Base-by-base conservation (phyloP, 192 early-diverging fungal species). In the Cladochytrium replicatum region DNA sequence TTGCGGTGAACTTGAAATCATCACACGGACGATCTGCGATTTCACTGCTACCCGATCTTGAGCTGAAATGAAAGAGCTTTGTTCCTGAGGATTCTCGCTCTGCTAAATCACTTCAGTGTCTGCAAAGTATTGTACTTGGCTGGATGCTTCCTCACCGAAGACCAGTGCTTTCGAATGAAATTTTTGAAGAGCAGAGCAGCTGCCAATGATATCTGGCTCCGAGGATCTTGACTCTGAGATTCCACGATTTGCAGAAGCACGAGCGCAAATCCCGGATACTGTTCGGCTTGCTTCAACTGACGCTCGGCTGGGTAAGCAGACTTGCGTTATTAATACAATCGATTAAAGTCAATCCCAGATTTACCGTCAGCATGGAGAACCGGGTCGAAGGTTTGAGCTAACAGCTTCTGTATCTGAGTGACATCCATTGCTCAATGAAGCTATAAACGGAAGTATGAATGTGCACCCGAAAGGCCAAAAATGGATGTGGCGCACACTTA, bases 171-270 rank as follows among this genome's bases (percentile, higher is more conserved):
- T 53, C 89, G 88, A 55, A 97, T 71, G 71, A 82, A 91, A 66
- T 99, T 99, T 70, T 99, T 99, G 68, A 99, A 97, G 53, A 87
- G 84, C 41, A 99, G 64, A 17, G 87, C 76, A 3, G 80, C 87
- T 2, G 91, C 79, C 54, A 89, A 81, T 37, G 88, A 79, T 3
- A 87, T 65, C 28, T 68, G 75, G n/a, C n/a, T n/a, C n/a, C n/a
- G n/a, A 17, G 44, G 54, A 55, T 87, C 83, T 8, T 66, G 66
- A 1, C 52, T 43, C 40, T 72, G 60, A 57, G 67, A 74, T 43
- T 71, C 72, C 28, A 91, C 77, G n/a, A 98, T 64, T 50, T 82
- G 71, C 34, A 98, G 60, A 11, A 95, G 59, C 8, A 77, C 65
- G 17, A 86, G 53, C 3, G 81, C 70, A 60, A 91, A 95, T 22